phyloP scores from a whole-genome alignment of 495 filamentous ascomycete genomes.

The Hypoxylon fragiforme region DNA sequence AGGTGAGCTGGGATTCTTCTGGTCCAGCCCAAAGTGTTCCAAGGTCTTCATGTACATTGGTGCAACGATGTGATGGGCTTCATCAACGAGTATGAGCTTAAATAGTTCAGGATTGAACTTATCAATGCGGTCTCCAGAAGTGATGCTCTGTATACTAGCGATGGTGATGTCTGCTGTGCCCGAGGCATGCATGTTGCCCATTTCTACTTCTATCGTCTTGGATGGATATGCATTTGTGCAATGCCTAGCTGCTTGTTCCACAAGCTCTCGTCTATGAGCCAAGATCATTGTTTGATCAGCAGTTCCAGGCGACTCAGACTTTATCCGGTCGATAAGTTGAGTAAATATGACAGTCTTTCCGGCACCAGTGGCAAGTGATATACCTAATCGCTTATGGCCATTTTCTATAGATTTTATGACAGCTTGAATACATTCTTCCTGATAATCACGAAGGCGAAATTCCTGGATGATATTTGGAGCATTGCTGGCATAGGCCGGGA shows the following conservation, averaged over 20 bases:
- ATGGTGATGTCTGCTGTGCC: conserved; percentile 89
- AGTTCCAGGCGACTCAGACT: conserved; percentile 56
- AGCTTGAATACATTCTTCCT: conserved; percentile 88
- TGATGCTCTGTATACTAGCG: conserved; percentile 84
- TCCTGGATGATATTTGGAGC: conserved; percentile 1
- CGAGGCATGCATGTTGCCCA: conserved; percentile 73
- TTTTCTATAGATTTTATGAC: conserved; percentile 70
- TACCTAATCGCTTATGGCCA: conserved; percentile 79
- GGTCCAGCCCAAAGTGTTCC: conserved; percentile 70
- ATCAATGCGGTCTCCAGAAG: conserved; percentile 67
- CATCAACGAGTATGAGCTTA: conserved; percentile 93
- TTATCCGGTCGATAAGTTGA: conserved; percentile 82
- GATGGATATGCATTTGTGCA: conserved; percentile 79
- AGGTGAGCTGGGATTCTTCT: conserved; percentile 58
- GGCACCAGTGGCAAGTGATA: conserved; percentile 89
- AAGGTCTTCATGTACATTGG: conserved; percentile 72
- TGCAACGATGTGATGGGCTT: conserved; percentile 97
- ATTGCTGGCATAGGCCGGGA: conserved; percentile 39
- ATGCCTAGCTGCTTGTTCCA: conserved; percentile 88
- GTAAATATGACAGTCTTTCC: conserved; percentile 99
- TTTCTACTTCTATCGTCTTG: conserved; percentile 83
- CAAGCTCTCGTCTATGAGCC: conserved; percentile 90
- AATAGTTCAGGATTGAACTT: conserved; percentile 81
- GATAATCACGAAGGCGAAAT: conserved; percentile 72
- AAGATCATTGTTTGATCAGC: conserved; percentile 88